Base-by-base conservation (phyloP, 1,139 yeast genomes). In the Kurtzmaniella quercitrusa region DNA sequence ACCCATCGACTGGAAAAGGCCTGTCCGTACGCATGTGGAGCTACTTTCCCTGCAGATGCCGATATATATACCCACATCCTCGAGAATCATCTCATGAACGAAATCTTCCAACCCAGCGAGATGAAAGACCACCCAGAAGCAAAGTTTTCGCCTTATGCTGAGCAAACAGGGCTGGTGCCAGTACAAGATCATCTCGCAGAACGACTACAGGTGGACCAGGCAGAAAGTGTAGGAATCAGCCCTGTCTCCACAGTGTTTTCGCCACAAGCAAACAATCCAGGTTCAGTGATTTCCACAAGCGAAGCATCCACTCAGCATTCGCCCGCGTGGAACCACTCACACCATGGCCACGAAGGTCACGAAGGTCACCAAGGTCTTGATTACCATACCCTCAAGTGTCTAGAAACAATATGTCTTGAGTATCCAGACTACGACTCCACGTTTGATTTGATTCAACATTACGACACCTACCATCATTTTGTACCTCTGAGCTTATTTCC, bases 1-100 rank as follows among this genome's bases (percentile, higher is more conserved):
- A 52, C 55, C 12, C 58, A 54, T 40, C 44, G 48, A 2, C 40
- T 41, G 15, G 36, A 31, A 18, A 46, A n/a, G 34, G 17, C n/a
- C 6, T 41, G 44, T n/a, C 44, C 44, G 2, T 41, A 41, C 24
- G 41, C 19, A 25, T 41, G 44, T 38, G 44, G 38, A 8, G 7
- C 31, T 12, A 14, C n/a, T 4, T 41, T 41, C 31, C 21, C 39
- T 3, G 36, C 21, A 10, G 41, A 34, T 10, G 37, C 16, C 5
- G 24, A 25, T 14, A 34, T 41, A 18, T 19, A 19, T 12, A 12
- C n/a, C 10, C 44, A 41, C 18, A 38, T 41, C 27, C 19, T 41
- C 7, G 44, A 41, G 14, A 15, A 41, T 27, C 44, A 41, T 16
- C 25, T 41, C 6, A 38, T 38, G 29, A 38, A 34, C 38, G 44